Evolutionary conservation across 1,284 basidiomycete species (phyloP), one percentile per base, ranked within the genome.

Genomic region (Ceratobasidium sp.): DNA sequence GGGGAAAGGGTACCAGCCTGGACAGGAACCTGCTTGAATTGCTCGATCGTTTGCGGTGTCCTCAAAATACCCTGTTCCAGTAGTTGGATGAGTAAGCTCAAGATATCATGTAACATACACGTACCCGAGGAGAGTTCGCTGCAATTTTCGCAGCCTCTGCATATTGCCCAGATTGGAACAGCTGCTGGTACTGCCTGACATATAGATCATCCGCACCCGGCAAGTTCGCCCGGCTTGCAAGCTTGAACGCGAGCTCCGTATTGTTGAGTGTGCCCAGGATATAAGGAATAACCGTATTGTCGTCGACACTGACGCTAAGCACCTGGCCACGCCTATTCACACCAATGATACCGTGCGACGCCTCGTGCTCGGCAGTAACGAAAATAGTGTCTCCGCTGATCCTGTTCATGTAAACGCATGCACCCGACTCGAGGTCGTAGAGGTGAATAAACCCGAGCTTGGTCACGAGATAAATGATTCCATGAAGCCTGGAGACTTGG

Each of bases 241-340:
- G 89, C 83, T 98, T 98, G 88, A 99, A 98, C 18, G 98, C 98
- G 58, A 99, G 91, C 77, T 98, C 96, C 58, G 95, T 94, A 83
- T 99, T 98, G 85, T 98, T 98, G 78, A 99, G 89, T 11, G 94
- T 95, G 70, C 88, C 89, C 73, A 98, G 87, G 75, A 98, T 94
- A 83, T 98, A 99, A 1, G 97, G 97, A 76, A 99, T 91, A 78
- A 99, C 89, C 28, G 96, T 96, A 79, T 94, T 89, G 81, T 99
- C 98, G 82, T 99, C 98, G 75, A 99, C 93, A 77, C 93, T 96
- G 76, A 99, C 98, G 76, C 94, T 96, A 69, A 99, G 87, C 21
- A 99, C 96, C 82, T 99, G 98, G 63, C 98, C 98, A 84, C 98
- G 98, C 87, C 97, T 94, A 88, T 99, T 99, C 80, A 99, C 96